phyloP scores from a whole-genome alignment of 441 rosid genomes.

The Croton laevigatus region DNA sequence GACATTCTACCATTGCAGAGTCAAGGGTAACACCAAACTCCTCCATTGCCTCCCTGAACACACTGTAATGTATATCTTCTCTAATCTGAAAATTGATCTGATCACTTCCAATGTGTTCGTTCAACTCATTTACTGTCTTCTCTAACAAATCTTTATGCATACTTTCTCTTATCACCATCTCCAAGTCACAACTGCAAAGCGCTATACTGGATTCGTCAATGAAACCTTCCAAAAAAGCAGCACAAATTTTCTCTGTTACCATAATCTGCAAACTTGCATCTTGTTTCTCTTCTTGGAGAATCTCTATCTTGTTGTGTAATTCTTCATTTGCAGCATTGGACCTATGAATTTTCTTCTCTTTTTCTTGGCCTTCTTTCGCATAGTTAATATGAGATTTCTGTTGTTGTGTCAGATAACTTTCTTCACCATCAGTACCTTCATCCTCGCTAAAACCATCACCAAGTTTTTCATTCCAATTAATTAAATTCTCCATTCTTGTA shows the following conservation, averaged over 20 bases:
- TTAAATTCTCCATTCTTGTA: conserved; percentile 38
- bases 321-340: conserved; percentile 29
- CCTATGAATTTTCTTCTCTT: conserved; percentile 25
- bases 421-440: conserved; percentile 15
- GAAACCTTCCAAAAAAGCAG: conserved; percentile 37
- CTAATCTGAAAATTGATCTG: conserved; percentile 21
- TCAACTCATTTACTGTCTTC: conserved; percentile 26
- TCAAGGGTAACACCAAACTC: conserved; percentile 5
- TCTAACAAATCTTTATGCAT: conserved; percentile 22
- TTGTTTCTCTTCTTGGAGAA: conserved; percentile 41
- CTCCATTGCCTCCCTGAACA: conserved; percentile 22
- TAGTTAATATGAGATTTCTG: conserved; percentile 16
- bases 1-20: conserved; percentile 4
- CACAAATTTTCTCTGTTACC: conserved; percentile 42
- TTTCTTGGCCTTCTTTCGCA: conserved; percentile 43
- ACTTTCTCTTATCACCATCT: conserved; percentile 29
- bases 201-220: conserved; percentile 20
- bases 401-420: conserved; percentile 9
- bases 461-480: conserved; percentile 31
- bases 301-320: conserved; percentile 22
- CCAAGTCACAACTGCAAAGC: conserved; percentile 20
- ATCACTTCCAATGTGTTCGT: conserved; percentile 24
- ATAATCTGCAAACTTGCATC: conserved; percentile 30
- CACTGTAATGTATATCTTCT: conserved; percentile 20
- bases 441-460: conserved; percentile 23